Evolutionary conservation across 345 rosid genomes (phyloP).

Genomic region (Clausena lansium): DNA sequence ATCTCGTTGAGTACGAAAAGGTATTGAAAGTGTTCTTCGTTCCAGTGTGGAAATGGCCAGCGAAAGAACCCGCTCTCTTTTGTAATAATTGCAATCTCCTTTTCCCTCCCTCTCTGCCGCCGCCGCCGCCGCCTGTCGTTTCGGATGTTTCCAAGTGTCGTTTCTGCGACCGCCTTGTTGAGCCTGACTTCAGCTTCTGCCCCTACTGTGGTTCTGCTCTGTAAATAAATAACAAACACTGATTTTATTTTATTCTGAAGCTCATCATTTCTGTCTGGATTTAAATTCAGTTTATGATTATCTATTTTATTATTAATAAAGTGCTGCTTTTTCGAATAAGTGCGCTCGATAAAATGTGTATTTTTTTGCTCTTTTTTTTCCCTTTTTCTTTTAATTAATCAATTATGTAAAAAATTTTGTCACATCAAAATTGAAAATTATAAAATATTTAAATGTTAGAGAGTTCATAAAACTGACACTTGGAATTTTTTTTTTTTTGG

Average conservation of each 20-base stretch:
- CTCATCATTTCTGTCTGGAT: no score
- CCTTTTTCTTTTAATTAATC: not conserved
- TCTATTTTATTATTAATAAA: not conserved
- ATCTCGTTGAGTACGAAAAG: conserved; percentile 83
- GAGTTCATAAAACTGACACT: no score
- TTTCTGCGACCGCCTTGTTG: conserved; percentile 53
- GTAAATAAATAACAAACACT: conserved; percentile 16
- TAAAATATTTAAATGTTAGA: no score
- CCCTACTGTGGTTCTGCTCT: conserved; percentile 77
- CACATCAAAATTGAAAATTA: not conserved
- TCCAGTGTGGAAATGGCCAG: conserved; percentile 91
- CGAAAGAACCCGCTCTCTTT: conserved; percentile 51
- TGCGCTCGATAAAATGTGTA: no score
- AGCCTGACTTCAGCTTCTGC: conserved; percentile 74
- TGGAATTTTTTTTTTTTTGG: no score
- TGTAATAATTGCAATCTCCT: conserved; percentile 63
- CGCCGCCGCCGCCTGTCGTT: conserved; percentile 14
- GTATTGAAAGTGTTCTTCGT: conserved; percentile 80
- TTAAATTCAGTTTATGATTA: not conserved
- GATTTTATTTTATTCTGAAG: no score
- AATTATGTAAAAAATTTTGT: not conserved
- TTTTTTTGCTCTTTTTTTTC: no score
- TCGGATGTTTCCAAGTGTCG: conserved; percentile 47
- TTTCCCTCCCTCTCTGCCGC: conserved; percentile 41
- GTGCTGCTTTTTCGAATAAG: not conserved